Percentiles rank a stretch among this genome's conserved stretches.
These are phyloP conservation scores for Talaromyces nanjingensis DNA, from an alignment of 495 filamentous ascomycete species.

Conservation along the genomic window DNA sequence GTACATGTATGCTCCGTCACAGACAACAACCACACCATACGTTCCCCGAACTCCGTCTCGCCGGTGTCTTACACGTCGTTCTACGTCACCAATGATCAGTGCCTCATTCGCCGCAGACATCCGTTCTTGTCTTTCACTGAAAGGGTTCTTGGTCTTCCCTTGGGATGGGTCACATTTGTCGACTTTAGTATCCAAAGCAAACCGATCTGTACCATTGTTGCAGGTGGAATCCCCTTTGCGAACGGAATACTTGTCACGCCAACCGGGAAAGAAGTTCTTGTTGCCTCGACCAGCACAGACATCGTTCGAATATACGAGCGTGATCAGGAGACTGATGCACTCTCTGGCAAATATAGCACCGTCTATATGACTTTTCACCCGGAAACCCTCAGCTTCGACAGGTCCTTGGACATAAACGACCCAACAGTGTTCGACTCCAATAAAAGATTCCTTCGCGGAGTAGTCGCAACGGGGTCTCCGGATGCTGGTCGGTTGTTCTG, in stretches of 20 bases:
- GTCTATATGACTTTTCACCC: slow-evolving; percentile 8
- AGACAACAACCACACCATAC: slow-evolving; percentile 3
- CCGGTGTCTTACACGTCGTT: slow-evolving; percentile 8
- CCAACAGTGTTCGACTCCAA: slow-evolving; percentile 1
- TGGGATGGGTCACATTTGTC: slow-evolving; percentile 6
- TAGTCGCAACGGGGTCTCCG: slow-evolving; percentile 8
- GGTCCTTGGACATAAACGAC: neutral
- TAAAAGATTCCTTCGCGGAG: slow-evolving; percentile 6
- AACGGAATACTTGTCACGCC: slow-evolving; percentile 9
- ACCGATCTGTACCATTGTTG: slow-evolving; percentile 3
- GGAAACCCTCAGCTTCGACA: slow-evolving; percentile 4
- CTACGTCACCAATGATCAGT: slow-evolving; percentile 9
- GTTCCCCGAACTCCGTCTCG: slow-evolving; percentile 3
- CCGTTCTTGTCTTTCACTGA: slow-evolving; percentile 9
- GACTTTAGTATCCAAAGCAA: neutral
- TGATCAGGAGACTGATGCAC: neutral
- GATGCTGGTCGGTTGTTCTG: slow-evolving; percentile 9
- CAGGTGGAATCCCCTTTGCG: slow-evolving; percentile 5
- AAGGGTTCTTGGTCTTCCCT: neutral
- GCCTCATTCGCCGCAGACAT: neutral
- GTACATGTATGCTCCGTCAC: neutral
- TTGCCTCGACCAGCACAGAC: slow-evolving; percentile 8
- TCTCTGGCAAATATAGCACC: slow-evolving; percentile 1
- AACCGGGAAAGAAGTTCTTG: slow-evolving; percentile 7
- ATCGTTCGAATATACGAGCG: slow-evolving; percentile 6